A percentile compares a stretch with the other conserved stretches of the same genome.
Conservation (phyloP, 1,284 basidiomycete species). For the Nidula niveotomentosa region DNA sequence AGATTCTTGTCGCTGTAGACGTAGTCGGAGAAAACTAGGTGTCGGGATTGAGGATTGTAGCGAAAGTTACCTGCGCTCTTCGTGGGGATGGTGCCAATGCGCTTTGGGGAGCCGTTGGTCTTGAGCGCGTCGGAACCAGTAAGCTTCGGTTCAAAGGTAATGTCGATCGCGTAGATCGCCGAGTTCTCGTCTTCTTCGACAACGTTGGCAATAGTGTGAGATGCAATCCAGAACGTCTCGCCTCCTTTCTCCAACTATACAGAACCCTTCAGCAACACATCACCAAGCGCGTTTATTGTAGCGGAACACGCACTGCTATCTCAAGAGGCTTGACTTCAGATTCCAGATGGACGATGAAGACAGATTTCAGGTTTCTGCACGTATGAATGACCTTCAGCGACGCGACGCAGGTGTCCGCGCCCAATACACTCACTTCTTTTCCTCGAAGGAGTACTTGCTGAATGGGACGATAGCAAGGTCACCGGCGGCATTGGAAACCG, state of each 20-base stretch:
- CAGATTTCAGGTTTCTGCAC: constrained; percentile 64
- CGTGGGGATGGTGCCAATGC: constrained; percentile 63
- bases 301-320: constrained; percentile 38
- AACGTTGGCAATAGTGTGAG: constrained; percentile 66
- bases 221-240: constrained; percentile 75
- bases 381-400: background rate
- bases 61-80: constrained; percentile 68
- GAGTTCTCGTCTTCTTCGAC: constrained; percentile 53
- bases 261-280: no score
- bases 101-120: constrained; percentile 58
- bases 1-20: constrained; percentile 78
- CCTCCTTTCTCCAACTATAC: constrained; percentile 58
- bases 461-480: constrained; percentile 68
- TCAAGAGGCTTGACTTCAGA: constrained; percentile 45
- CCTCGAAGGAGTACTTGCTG: constrained; percentile 67
- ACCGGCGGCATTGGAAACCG: constrained; percentile 64
- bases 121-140: background rate
- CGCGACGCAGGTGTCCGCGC: background rate
- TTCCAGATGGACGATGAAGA: constrained; percentile 62
- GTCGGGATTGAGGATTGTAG: constrained; percentile 48
- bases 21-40: constrained; percentile 74
- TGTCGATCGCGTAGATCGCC: constrained; percentile 56
- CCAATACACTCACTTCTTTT: constrained; percentile 61
- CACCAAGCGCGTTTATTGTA: no score
- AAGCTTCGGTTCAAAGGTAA: constrained; percentile 36